Percentiles rank a stretch among this genome's conserved stretches.
These are phyloP conservation scores for Fomitopsis betulina DNA, from an alignment of 1,284 basidiomycete genomes.

Conservation along the genomic window DNA sequence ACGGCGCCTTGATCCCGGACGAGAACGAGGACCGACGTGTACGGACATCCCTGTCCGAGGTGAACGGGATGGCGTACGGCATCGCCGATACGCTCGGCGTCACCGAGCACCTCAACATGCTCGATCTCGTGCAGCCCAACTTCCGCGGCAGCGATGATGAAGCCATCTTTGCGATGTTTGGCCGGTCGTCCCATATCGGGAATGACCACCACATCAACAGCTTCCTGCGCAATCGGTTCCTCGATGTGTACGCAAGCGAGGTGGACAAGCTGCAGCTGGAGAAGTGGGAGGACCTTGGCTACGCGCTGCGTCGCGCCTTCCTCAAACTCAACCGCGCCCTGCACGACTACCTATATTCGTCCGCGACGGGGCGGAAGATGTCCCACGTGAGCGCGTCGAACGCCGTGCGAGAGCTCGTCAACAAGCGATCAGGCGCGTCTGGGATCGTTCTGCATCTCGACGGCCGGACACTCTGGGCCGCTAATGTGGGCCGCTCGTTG, in stretches of 20 bases:
- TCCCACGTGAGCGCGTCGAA: constrained; percentile 55
- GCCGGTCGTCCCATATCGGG: constrained; percentile 63
- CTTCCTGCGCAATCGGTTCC: constrained; percentile 80
- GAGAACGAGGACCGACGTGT: constrained; percentile 90
- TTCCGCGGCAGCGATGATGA: constrained; percentile 79
- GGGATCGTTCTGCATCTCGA: constrained; percentile 87
- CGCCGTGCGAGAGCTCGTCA: constrained; percentile 35
- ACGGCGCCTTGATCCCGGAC: constrained; percentile 77
- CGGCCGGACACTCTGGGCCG: constrained; percentile 82
- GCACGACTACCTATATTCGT: constrained; percentile 57
- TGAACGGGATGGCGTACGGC: constrained; percentile 94
- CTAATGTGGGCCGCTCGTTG: constrained; percentile 87
- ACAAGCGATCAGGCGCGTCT: constrained; percentile 73
- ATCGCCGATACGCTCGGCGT: constrained; percentile 93
- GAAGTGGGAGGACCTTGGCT: constrained; percentile 54
- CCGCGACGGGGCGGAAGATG: constrained; percentile 54
- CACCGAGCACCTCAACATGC: constrained; percentile 79
- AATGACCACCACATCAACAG: constrained; percentile 68
- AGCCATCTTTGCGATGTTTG: constrained; percentile 97
- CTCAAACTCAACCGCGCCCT: constrained; percentile 78
- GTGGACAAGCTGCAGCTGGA: constrained; percentile 47
- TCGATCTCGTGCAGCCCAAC: constrained; percentile 90
- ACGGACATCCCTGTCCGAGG: constrained; percentile 86
- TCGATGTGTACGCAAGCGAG: constrained; percentile 55
- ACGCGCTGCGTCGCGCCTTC: constrained; percentile 85